Evolutionary conservation across 495 filamentous ascomycete species (phyloP), one percentile per base, ranked within the genome.

Genomic region (Hypoxylon crocopeplum): DNA sequence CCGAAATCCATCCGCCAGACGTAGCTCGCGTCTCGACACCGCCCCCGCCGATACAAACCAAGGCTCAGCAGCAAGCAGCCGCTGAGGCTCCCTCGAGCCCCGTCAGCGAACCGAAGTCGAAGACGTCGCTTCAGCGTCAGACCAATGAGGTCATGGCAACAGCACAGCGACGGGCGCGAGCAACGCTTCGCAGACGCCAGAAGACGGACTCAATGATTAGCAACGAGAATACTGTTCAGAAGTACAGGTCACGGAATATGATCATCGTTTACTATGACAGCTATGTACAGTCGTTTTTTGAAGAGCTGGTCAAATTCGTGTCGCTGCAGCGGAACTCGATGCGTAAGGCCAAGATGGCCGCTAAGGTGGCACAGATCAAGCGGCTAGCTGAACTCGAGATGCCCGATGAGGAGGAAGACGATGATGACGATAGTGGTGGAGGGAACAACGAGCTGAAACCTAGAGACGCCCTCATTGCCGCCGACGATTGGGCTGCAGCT

Each of bases 221-320:
- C 25, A 76, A 67, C 34, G 78, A 83, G 53, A 66, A 59, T 59
- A 72, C 41, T 61, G 75, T 63, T 51, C 83, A 65, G 37, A 79
- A 68, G 78, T 90, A 88, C 68, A 86, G 90, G 49, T 86, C 84
- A 10, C 83, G 89, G 48, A 85, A 83, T 56, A 92, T 91, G 82
- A 85, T 95, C 49, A 86, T 93, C 21, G 88, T 97, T 34, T 89
- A 92, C 69, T 97, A 96, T 70, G 92, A 97, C 69, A 89, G 89
- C 62, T 85, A 90, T 51, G 87, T 92, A 8, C 92, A 97, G 67
- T 82, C 84, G 27, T 80, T 84, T 5, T 90, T 97, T 53, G 92
- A 96, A 68, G 78, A 84, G 41, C 75, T 95, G 24, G 92, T 94
- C 40, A 88, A 88, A 53, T 83, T 86, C 50, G 88, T 97, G 38